Base-by-base conservation (phyloP, 306 rosid species). In the Vigna nakashimae region DNA sequence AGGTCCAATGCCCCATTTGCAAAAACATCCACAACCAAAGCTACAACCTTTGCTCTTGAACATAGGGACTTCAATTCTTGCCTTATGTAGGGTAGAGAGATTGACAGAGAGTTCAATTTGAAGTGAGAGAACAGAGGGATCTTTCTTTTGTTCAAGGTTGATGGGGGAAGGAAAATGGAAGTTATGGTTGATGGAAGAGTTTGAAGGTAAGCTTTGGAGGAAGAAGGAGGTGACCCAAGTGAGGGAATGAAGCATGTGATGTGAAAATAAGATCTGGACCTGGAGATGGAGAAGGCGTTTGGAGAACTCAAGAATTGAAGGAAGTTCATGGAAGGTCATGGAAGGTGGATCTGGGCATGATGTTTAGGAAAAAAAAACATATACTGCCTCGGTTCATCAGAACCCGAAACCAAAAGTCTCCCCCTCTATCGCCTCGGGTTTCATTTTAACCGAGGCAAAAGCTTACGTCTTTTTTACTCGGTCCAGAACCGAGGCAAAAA, bases 171-270 rank as follows among this genome's bases (percentile, higher is more conserved):
- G 11, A 78, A 68, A 40, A 78, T 68, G 16, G 67, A 30, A 22
- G 67, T 49, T 14, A 83, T 78, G 73, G 70, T 49, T 46, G 83
- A 32, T 17, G 86, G 86, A 30, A 73, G 79, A 34, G 73, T 49
- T 83, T 83, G 62, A 62, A 78, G 83, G 26, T 72, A 67, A 0
- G 80, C 13, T 79, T 83, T 73, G 26, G 80, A 64, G 36, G 68
- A 60, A 26, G 64, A 0, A 0, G 80, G 53, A 5, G 28, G 20
- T 45, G 85, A 28, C 2, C 78, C 85, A 76, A 82, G 9, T 14
- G 77, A 49, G 40, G 85, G 85, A 43, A 83, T 74, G 60, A 83
- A 58, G 34, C 79, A 83, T n/a, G 86, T 83, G 48, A 83, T 51
- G 5, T 78, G 74, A 12, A 83, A 78, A 3, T 73, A 48, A 50